Base-by-base conservation (phyloP, 495 filamentous ascomycete genomes). In the Lasiosphaeria miniovina region DNA sequence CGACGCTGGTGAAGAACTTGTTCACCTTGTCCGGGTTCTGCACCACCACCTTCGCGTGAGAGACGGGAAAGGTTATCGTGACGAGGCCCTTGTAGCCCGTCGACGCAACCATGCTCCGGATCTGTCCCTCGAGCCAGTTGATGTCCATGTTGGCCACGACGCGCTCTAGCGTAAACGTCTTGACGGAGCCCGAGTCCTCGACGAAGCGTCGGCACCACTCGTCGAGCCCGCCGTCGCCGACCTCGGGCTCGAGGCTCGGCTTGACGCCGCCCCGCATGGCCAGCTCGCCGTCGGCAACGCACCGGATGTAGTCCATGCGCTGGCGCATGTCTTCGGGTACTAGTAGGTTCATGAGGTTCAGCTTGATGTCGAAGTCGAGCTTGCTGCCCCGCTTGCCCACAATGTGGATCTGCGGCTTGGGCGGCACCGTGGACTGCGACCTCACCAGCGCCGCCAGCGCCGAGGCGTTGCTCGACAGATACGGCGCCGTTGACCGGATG, bases 261-360 rank as follows among this genome's bases (percentile, higher is more conserved):
- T 78, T 76, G 52, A 36, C 66, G 34, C 75, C 77, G 0, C 80
- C 82, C 33, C 82, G 74, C 38, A 73, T 74, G 1, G 77, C 80
- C 31, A 77, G 49, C 64, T 83, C 81, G 11, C 73, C 77, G 14
- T 65, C 63, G 0, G 68, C 72, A n/a, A 83, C 78, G 54, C 79
- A 74, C 49, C 79, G 76, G 55, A 84, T 68, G 66, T 82, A 83
- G 60, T 84, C 80, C 70, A 81, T 74, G 12, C 74, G 65, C 43
- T 73, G 64, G 3, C 55, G 59, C n/a, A 68, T 51, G 53, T 75
- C 60, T 40, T 72, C 62, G 55, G 78, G 63, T 54, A 83, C 68
- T 10, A 84, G 71, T 36, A 82, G 64, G 45, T 68, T 72, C 73
- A 84, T 78, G 38, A 82, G 71, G 60, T 84, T 84, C 11, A 84